Conservation (phyloP, 169 alveolate genomes). For the Plasmodium cynomolgi region DNA sequence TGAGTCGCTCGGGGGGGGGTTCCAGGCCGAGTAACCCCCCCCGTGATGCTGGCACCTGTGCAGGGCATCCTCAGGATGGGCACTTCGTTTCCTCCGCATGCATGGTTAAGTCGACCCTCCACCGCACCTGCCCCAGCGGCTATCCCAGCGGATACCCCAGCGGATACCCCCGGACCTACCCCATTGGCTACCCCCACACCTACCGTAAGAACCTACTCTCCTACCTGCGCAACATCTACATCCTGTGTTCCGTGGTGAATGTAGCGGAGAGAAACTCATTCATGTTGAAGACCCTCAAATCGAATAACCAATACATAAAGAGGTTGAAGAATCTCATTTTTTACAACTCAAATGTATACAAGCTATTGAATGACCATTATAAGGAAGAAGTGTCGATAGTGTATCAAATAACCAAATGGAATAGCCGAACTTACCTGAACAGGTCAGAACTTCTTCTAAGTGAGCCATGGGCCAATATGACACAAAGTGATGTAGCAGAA, state of each 20-base stretch:
- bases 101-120: no score
- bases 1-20: neutral
- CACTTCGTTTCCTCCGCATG: neutral
- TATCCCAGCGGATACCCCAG: neutral
- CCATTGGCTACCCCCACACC: neutral
- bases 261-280: constrained; percentile 53
- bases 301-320: constrained; percentile 45
- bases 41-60: neutral
- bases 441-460: constrained; percentile 25
- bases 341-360: constrained; percentile 41
- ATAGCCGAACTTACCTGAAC: constrained; percentile 7
- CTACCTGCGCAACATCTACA: constrained; percentile 18
- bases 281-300: constrained; percentile 13
- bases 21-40: neutral
- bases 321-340: constrained; percentile 47
- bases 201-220: constrained; percentile 16
- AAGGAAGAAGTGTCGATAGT: constrained; percentile 47
- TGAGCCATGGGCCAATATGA: neutral
- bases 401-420: constrained; percentile 56
- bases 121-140: neutral
- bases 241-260: constrained; percentile 32
- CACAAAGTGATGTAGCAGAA: neutral
- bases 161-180: neutral
- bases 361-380: constrained; percentile 28
- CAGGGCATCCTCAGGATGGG: neutral